A percentile compares a stretch with the other conserved stretches of the same genome.
Conservation (phyloP, 495 filamentous ascomycete species). For the Penicillium samsonianum region DNA sequence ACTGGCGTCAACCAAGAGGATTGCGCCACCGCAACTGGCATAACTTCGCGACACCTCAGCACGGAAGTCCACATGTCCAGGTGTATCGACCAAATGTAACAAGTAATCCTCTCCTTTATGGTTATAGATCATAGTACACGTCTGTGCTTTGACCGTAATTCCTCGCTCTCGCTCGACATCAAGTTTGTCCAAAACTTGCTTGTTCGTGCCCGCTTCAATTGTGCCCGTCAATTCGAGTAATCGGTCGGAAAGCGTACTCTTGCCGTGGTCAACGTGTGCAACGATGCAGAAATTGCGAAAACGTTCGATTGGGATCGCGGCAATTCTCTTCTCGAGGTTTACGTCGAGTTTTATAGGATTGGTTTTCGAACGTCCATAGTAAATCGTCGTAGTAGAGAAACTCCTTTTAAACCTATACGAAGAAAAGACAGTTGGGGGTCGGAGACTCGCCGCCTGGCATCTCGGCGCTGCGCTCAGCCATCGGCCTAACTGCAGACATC, state of each 20-base stretch:
- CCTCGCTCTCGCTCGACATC: constrained; percentile 95
- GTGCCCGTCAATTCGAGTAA: constrained; percentile 94
- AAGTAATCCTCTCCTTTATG: constrained; percentile 85
- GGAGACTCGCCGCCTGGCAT: constrained; percentile 42
- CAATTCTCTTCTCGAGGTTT: constrained; percentile 78
- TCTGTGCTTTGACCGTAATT: constrained; percentile 98
- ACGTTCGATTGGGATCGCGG: constrained; percentile 83
- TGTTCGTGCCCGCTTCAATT: constrained; percentile 82
- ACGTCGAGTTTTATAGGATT: constrained; percentile 29
- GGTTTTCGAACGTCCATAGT: constrained; percentile 38
- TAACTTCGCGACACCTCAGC: constrained; percentile 95
- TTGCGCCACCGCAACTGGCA: constrained; percentile 89
- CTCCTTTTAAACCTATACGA: constrained; percentile 30
- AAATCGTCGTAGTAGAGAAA: constrained; percentile 43
- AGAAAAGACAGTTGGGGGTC: constrained; percentile 29
- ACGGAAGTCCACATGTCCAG: constrained; percentile 96
- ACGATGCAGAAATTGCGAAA: constrained; percentile 98
- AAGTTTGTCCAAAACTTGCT: constrained; percentile 94
- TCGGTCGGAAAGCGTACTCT: constrained; percentile 89
- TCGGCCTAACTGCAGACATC: constrained; percentile 56
- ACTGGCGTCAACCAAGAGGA: constrained; percentile 89
- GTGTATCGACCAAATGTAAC: constrained; percentile 93
- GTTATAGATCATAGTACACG: constrained; percentile 95
- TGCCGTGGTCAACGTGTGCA: constrained; percentile 98
- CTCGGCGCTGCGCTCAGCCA: constrained; percentile 49